These are phyloP conservation scores for Fomitopsis serialis DNA, from an alignment of 768 basidiomycete genomes.

Conservation along the genomic window DNA sequence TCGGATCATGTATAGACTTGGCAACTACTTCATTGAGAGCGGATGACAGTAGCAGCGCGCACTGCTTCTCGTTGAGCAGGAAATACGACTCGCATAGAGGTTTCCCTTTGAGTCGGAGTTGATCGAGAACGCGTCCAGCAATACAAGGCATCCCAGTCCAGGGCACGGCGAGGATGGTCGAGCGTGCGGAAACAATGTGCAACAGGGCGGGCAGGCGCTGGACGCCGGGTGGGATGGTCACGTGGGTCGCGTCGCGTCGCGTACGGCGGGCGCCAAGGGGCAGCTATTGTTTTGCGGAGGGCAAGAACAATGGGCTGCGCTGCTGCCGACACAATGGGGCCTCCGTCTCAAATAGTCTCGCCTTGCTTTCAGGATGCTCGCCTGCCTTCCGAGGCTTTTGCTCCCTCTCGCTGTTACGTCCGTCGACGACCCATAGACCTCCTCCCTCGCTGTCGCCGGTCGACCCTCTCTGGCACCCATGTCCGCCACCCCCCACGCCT, in stretches of 20 bases:
- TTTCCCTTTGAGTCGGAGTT: no score
- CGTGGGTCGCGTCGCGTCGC: not conserved
- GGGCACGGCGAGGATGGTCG: no score
- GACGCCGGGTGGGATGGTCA: not conserved
- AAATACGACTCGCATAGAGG: no score
- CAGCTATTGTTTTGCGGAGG: not conserved
- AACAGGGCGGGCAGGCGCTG: not conserved
- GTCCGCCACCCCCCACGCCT: slow-evolving; percentile 23
- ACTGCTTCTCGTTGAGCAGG: no score
- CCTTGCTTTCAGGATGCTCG: not conserved
- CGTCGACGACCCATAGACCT: slow-evolving; percentile 18
- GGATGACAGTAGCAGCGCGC: no score
- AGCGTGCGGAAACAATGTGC: no score
- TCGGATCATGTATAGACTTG: no score
- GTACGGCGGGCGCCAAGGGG: not conserved
- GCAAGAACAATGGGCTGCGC: not conserved
- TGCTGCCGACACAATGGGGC: not conserved
- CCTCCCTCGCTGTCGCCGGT: slow-evolving; percentile 21
- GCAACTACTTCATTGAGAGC: no score
- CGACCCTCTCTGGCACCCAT: slow-evolving; percentile 23
- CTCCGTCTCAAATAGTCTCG: not conserved
- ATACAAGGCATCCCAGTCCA: no score
- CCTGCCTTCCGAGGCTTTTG: slow-evolving; percentile 12
- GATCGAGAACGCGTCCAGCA: no score
- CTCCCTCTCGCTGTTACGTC: slow-evolving; percentile 12